These are phyloP conservation scores for Pezicula rhizophila DNA, from an alignment of 2,329 filamentous ascomycete genomes.

Conservation along the genomic window DNA sequence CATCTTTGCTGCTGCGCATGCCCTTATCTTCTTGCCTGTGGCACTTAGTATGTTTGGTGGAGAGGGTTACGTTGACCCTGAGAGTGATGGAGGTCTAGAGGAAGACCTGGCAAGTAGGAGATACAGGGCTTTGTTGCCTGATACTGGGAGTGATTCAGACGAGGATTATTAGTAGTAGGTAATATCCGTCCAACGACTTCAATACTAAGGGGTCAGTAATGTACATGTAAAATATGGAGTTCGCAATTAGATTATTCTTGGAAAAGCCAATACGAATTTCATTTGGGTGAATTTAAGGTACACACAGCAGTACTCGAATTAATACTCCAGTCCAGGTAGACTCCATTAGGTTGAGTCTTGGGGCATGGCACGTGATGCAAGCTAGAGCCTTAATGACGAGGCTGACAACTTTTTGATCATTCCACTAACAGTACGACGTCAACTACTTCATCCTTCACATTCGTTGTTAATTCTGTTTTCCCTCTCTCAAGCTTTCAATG, in stretches of 20 bases:
- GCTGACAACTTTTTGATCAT: background rate
- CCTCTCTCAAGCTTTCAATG: slow-evolving; percentile 12
- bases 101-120: slow-evolving; percentile 77
- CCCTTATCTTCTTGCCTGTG: slow-evolving; percentile 86
- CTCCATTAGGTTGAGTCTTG: too few species aligned
- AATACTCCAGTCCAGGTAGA: too few species aligned
- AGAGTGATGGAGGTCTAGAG: slow-evolving; percentile 81
- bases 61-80: slow-evolving; percentile 79
- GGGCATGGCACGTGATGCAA: background rate
- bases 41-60: slow-evolving; percentile 81
- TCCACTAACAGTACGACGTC: background rate
- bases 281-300: too few species aligned
- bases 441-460: background rate
- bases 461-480: background rate
- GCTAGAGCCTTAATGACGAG: background rate
- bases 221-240: too few species aligned
- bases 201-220: too few species aligned
- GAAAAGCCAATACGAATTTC: too few species aligned
- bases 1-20: slow-evolving; percentile 80
- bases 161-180: background rate
- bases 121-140: slow-evolving; percentile 71
- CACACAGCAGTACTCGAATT: too few species aligned
- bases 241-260: too few species aligned
- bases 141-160: slow-evolving; percentile 52
- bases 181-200: background rate